These are phyloP conservation scores for Aspergillus diversus DNA, from an alignment of 495 filamentous ascomycete species.

Conservation along the genomic window DNA sequence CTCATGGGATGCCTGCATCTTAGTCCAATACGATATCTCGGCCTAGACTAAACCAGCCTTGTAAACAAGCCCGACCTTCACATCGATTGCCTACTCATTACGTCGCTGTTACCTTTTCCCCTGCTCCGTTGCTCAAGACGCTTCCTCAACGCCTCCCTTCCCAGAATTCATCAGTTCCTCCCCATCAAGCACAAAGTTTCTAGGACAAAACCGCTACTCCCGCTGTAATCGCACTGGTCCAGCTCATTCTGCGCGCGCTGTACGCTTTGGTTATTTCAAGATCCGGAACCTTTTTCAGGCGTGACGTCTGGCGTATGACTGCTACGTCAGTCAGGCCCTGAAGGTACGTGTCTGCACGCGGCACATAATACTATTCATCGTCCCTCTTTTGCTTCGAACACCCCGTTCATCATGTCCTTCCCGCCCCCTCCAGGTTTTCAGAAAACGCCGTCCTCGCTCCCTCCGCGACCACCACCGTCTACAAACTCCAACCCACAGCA, in stretches of 20 bases:
- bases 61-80: too few relatives aligned
- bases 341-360: slow-evolving; percentile 62
- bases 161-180: too few relatives aligned
- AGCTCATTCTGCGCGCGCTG: background rate
- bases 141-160: too few relatives aligned
- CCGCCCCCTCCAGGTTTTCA: slow-evolving; percentile 88
- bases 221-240: background rate
- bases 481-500: slow-evolving; percentile 59
- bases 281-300: slow-evolving; percentile 39
- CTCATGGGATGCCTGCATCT: too few relatives aligned
- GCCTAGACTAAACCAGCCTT: too few relatives aligned
- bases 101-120: background rate
- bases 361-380: slow-evolving; percentile 34
- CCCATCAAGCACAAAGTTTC: background rate
- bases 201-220: background rate
- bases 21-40: too few relatives aligned
- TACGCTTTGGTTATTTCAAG: background rate
- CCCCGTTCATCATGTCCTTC: slow-evolving; percentile 92
- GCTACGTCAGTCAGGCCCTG: slow-evolving; percentile 49
- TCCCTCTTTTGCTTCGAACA: slow-evolving; percentile 43
- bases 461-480: slow-evolving; percentile 78
- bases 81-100: too few relatives aligned
- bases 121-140: background rate
- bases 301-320: slow-evolving; percentile 45
- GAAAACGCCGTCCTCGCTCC: slow-evolving; percentile 71